Percentiles rank a stretch among this genome's conserved stretches.
These are phyloP conservation scores for Cystoisospora suis DNA, from an alignment of 169 alveolate genomes.

Conservation along the genomic window DNA sequence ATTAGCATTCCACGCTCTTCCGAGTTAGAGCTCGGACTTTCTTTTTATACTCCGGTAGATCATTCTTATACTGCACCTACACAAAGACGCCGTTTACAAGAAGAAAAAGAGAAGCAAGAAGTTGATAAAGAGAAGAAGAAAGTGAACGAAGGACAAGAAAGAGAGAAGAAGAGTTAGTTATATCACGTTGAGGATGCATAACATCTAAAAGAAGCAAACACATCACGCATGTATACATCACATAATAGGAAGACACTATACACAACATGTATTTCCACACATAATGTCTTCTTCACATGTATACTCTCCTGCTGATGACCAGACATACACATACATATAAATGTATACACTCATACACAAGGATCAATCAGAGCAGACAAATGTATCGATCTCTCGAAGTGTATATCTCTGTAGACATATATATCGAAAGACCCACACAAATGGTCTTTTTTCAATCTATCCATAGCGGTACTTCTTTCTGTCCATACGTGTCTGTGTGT, in stretches of 20 bases:
- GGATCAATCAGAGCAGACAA: background rate
- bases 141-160: too few species aligned
- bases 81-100: too few species aligned
- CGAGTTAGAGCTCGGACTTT: constrained; percentile 56
- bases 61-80: constrained; percentile 50
- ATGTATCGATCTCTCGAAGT: background rate
- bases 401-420: background rate
- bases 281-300: background rate
- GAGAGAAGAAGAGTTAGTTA: too few species aligned
- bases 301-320: background rate
- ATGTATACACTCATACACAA: background rate
- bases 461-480: background rate
- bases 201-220: too few species aligned
- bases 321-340: background rate
- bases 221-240: too few species aligned
- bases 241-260: too few species aligned
- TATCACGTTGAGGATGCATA: too few species aligned
- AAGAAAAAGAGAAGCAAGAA: background rate
- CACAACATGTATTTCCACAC: too few species aligned
- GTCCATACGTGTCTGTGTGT: background rate
- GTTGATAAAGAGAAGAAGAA: too few species aligned
- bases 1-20: constrained; percentile 56
- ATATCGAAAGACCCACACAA: background rate
- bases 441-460: too few species aligned
- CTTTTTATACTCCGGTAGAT: constrained; percentile 53